These are phyloP conservation scores for Litchi chinensis DNA, from an alignment of 345 rosid genomes.

Conservation along the genomic window DNA sequence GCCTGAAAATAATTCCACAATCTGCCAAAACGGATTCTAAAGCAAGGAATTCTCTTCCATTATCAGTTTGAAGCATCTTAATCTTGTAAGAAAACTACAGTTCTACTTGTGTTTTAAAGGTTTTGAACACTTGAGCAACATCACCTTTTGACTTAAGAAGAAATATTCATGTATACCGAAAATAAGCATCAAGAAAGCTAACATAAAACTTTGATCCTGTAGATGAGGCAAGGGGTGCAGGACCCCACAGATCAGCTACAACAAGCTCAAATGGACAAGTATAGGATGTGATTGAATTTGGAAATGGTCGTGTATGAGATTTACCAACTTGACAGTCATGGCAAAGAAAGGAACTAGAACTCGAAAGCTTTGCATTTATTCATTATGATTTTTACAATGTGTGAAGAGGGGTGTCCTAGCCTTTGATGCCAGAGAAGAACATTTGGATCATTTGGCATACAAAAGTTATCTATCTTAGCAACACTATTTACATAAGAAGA, in stretches of 20 bases:
- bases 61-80: neutral
- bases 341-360: no score
- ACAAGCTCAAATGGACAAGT: neutral
- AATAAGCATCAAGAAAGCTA: neutral
- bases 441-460: no score
- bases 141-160: neutral
- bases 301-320: neutral
- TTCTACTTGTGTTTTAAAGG: neutral
- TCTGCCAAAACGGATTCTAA: neutral
- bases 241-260: conserved; percentile 5
- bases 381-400: neutral
- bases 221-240: neutral
- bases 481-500: no score
- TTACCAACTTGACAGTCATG: neutral
- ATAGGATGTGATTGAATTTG: no score
- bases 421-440: no score
- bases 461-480: no score
- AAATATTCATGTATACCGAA: neutral
- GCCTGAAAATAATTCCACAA: neutral
- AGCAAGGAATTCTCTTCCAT: neutral
- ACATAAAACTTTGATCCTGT: neutral
- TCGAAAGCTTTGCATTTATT: no score
- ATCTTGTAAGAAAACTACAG: neutral
- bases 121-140: neutral
- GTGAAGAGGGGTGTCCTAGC: no score